phyloP scores from a whole-genome alignment of 1,284 basidiomycete genomes.

The Melampsora americana region DNA sequence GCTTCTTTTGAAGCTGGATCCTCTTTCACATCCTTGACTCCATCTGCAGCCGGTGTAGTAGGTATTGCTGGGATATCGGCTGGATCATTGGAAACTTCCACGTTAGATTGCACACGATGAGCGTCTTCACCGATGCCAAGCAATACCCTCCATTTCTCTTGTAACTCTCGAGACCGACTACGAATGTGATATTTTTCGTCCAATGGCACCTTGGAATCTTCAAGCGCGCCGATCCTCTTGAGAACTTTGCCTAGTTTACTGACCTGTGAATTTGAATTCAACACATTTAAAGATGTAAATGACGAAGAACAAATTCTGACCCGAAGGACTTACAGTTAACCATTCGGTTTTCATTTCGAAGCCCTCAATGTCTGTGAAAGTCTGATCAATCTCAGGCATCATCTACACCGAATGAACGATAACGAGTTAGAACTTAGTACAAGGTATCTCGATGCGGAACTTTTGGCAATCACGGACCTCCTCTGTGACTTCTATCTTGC shows the following conservation, averaged over 20 bases:
- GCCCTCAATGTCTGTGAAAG: constrained; percentile 41
- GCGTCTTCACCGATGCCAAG: constrained; percentile 36
- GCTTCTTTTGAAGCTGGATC: not conserved
- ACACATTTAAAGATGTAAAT: not conserved
- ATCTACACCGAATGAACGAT: constrained; percentile 13
- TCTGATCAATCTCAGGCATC: constrained; percentile 44
- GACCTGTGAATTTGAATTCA: constrained; percentile 3
- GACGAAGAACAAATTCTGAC: not conserved
- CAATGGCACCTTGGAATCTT: constrained; percentile 33
- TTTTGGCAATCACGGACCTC: constrained; percentile 49
- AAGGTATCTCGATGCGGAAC: too few relatives aligned
- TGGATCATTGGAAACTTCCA: not conserved
- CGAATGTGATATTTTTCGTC: constrained; percentile 35
- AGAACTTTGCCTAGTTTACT: constrained; percentile 44
- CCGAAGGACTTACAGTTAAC: constrained; percentile 29
- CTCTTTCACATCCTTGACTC: not conserved
- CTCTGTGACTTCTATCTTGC: constrained; percentile 57
- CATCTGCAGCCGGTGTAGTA: too few relatives aligned
- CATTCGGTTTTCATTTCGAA: constrained; percentile 44
- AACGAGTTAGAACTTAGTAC: not conserved
- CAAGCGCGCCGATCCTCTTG: constrained; percentile 35
- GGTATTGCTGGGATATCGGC: not conserved
- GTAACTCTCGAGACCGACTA: constrained; percentile 32
- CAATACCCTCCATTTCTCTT: constrained; percentile 34
- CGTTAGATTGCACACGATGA: not conserved